Base-by-base conservation (phyloP, 2,329 filamentous ascomycete species). In the Fusarium ambrosium region DNA sequence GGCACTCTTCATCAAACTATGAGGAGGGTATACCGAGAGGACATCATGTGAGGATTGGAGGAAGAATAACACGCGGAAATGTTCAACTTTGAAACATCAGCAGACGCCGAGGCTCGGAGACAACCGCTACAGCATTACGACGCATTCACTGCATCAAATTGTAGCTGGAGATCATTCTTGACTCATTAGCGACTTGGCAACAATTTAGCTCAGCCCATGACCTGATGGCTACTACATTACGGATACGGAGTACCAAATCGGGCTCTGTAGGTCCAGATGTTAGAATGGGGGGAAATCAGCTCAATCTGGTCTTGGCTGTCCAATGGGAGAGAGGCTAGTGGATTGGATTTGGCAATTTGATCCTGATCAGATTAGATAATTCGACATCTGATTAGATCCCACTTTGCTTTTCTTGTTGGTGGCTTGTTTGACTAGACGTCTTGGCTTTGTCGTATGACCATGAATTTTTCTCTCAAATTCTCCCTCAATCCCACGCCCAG, bases 321-420 rank as follows among this genome's bases (percentile, higher is more conserved):
- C 45, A 53, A 53, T 53, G 4, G 24, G 24, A 53, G 16, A 3
- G 24, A 29, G 24, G 45, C 1, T 2, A 5, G 24, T 53, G 45
- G 45, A 29, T 53, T 13, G 24, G 16, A 29, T 29, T 53, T 53
- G 45, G 24, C 45, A 53, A 27, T 53, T 53, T 29, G 24, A 53
- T 53, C 24, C 24, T 53, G 24, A 53, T 53, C 45, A 53, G 45
- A 53, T 53, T 53, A 53, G 45, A 53, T 53, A 53, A 53, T 18
- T 53, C 9, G 10, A n/a, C 24, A 53, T 53, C 45, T 53, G 45
- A 53, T 53, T 53, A 53, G 45, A 51, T 51, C 45, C 20, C 45
- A n/a, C 24, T 24, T 14, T n/a, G n/a, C 11, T 51, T 18, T 27
- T 27, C 45, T 16, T 51, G 16, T 29, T 29, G 16, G 45, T 51